Conservation (phyloP, 2,329 filamentous ascomycete species). For the Fusarium beomiforme region DNA sequence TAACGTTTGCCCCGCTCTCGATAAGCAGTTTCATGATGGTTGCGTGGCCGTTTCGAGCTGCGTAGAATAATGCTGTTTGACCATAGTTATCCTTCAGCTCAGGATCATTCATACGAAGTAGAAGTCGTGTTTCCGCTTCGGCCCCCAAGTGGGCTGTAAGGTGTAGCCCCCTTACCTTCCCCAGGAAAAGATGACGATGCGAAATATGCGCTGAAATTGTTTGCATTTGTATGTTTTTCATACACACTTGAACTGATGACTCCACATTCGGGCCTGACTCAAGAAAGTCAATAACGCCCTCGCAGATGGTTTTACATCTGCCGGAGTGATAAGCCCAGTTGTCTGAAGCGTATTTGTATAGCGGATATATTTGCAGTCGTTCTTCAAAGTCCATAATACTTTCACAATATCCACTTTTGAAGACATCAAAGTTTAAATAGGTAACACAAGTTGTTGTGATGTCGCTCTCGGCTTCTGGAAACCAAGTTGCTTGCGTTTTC, state of each 20-base stretch:
- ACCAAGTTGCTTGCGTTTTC: conserved; percentile 38
- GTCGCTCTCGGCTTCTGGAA: conserved; percentile 43
- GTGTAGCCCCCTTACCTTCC: not conserved
- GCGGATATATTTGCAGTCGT: not conserved
- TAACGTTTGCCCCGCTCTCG: not conserved
- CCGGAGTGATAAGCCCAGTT: not conserved
- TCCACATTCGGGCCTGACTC: not conserved
- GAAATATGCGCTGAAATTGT: too few relatives aligned
- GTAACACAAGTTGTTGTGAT: conserved; percentile 48
- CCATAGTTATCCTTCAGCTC: not conserved
- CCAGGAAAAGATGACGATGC: too few relatives aligned
- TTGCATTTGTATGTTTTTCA: not conserved
- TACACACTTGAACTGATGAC: not conserved
- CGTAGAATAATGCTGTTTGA: not conserved
- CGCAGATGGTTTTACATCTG: not conserved
- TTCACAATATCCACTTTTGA: conserved; percentile 5
- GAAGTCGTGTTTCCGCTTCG: not conserved
- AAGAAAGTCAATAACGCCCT: not conserved
- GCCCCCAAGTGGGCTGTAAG: not conserved
- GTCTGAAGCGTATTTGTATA: not conserved
- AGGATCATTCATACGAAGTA: not conserved
- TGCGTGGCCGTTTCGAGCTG: too few relatives aligned
- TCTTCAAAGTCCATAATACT: not conserved
- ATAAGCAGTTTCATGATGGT: not conserved
- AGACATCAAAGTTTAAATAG: conserved; percentile 48